phyloP scores from a whole-genome alignment of 1,284 basidiomycete species.

The Porodaedalea pini region DNA sequence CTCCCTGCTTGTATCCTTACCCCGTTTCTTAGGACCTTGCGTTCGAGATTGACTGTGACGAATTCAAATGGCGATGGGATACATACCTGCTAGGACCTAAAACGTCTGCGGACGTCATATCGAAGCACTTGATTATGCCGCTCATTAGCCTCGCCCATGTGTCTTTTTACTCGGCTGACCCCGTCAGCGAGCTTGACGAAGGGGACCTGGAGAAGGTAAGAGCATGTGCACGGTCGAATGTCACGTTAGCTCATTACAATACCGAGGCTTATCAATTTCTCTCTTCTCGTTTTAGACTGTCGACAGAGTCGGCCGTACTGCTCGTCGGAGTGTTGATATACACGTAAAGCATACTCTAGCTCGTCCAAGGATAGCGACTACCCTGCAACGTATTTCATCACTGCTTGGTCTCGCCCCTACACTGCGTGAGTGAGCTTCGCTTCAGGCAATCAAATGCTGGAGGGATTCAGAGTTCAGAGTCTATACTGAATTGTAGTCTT shows the following conservation, averaged over 20 bases:
- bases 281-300: constrained; percentile 43
- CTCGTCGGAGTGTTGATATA: constrained; percentile 62
- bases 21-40: constrained; percentile 53
- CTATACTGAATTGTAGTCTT: background rate
- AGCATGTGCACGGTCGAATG: too few relatives aligned
- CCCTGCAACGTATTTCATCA: constrained; percentile 64
- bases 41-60: constrained; percentile 51
- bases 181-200: constrained; percentile 50
- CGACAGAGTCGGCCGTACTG: constrained; percentile 64
- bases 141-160: constrained; percentile 66
- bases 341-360: constrained; percentile 67
- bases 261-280: background rate
- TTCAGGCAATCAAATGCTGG: background rate
- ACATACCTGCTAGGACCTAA: constrained; percentile 59
- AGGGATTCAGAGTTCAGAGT: background rate
- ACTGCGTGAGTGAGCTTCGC: constrained; percentile 62
- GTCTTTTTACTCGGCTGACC: constrained; percentile 57
- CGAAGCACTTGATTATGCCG: constrained; percentile 70
- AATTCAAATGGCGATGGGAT: constrained; percentile 77
- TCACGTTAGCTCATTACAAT: background rate
- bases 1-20: background rate
- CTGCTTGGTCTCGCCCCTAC: constrained; percentile 60
- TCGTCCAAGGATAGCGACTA: constrained; percentile 60
- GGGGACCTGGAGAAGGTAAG: constrained; percentile 63
- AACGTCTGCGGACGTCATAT: constrained; percentile 63